Evolutionary conservation across 352 stramenopile species (phyloP), one percentile per base, ranked within the genome.

Genomic region (Elongisporangium anandrum): DNA sequence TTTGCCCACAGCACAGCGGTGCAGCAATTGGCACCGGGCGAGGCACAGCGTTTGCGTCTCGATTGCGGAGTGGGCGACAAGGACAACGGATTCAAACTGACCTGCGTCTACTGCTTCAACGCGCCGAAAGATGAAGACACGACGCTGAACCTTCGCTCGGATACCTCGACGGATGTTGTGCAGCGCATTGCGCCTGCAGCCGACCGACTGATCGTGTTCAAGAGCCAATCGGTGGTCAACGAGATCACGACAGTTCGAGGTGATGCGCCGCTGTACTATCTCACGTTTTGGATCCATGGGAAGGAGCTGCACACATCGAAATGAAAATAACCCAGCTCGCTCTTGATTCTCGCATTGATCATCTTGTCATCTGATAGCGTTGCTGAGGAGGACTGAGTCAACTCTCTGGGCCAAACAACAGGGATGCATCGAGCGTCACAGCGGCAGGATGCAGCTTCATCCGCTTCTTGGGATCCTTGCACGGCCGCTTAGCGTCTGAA

Each of bases 201-300:
- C 3, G 87, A 94, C 53, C 80, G 84, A 0, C 65, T 94, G 7
- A 66, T 94, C 13, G 20, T 90, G 8, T 93, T 90, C 59, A 64
- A 78, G 53, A 95, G 85, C 59, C 82, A 82, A 51, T 61, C 55
- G 1, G 81, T 94, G 22, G 58, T 85, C 24, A 90, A 94, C 54
- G 75, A 88, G 65, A 87, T 96, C 55, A 76, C 69, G 23, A 23
- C 52, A 5, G 61, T 88, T 6, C 56, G 45, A 10, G 41, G 39
- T 1, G 63, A 65, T 1, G 50, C 49, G 1, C 66, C 77, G 15
- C 69, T 90, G 17, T 79, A 86, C 34, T 91, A 81, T 41, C 56
- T 95, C 22, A 78, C 73, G n/a, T 92, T 92, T 59, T 94, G 83
- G 77, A 90, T 94, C 64, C 83, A 93, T 56, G 87, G 87, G n/a